Evolutionary conservation across 106 monocot species (phyloP).

Genomic region (Iris macrosiphon): DNA sequence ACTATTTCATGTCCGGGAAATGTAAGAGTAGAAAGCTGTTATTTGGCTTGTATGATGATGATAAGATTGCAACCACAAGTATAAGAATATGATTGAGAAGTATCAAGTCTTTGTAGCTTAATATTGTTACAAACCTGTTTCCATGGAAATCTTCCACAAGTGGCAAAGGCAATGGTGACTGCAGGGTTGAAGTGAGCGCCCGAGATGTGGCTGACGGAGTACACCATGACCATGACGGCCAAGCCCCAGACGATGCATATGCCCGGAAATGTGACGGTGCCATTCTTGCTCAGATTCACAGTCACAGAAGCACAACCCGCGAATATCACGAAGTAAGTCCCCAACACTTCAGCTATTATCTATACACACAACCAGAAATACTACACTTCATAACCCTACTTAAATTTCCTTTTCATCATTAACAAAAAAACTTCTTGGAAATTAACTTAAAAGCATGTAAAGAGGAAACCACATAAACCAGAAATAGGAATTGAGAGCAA

Average conservation of each 20-base stretch:
- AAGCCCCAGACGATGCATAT: slow-evolving; percentile 71
- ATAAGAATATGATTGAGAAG: too few relatives aligned
- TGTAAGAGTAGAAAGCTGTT: too few relatives aligned
- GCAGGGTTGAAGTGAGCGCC: slow-evolving; percentile 88
- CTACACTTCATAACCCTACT: too few relatives aligned
- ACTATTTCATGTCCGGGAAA: too few relatives aligned
- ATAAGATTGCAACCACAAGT: too few relatives aligned
- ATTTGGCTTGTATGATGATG: too few relatives aligned
- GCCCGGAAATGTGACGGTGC: slow-evolving; percentile 67
- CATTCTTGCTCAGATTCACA: slow-evolving; percentile 46
- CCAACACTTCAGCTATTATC: slow-evolving; percentile 70
- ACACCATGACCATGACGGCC: slow-evolving; percentile 67
- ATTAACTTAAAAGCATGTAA: too few relatives aligned
- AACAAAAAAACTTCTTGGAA: too few relatives aligned
- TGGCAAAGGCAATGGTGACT: slow-evolving; percentile 70
- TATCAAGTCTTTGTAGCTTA: not conserved
- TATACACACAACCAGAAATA: not conserved
- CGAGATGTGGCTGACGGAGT: slow-evolving; percentile 85
- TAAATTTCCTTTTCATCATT: not conserved
- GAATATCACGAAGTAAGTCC: slow-evolving; percentile 77
- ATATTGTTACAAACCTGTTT: slow-evolving; percentile 30
- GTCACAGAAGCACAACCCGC: slow-evolving; percentile 69
- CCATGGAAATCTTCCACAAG: slow-evolving; percentile 63
- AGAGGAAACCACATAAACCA: too few relatives aligned
- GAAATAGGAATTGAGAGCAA: too few relatives aligned